Evolutionary conservation across 345 rosid genomes (phyloP), one percentile per base, ranked within the genome.

Genomic region (Trapa incisa): DNA sequence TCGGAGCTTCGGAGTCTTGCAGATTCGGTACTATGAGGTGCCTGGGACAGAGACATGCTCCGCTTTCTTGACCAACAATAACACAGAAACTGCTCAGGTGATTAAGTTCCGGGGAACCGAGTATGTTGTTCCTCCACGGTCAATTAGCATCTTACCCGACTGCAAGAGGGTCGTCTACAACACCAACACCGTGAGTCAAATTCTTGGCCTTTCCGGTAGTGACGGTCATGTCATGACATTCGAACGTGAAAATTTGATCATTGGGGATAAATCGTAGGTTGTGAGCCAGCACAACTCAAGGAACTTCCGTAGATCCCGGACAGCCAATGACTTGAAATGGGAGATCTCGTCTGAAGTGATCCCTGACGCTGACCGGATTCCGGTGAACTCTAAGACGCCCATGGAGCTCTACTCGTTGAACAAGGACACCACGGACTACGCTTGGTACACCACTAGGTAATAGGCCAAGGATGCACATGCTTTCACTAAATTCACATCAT

Each of bases 71-170:
- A 79, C 94, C 47, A 95, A 91, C 78, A 95, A 89, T 69, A 67
- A 76, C 81, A 85, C 87, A 2, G 69, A 64, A 71, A 17, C 12
- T 1, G 74, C 74, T 22, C 78, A 73, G 8, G 77, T 74, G 7
- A 69, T 82, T 5, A 72, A 52, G 32, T 95, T 95, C 78, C 81
- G 72, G 72, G 93, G 93, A 1, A 33, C 37, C 2, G 72, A 85
- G 3, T 84, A 78, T 71, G 39, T 67, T 72, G 67, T 92, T 17
- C 89, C 96, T 0, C 67, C 83, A 29, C 83, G 74, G 11, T 92
- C 98, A 66, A 89, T 89, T 43, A 91, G 97, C 77, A 74, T 91
- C 76, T 92, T 91, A 65, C 96, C 96, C 2, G 97, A 91, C 66
- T 91, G 97, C 85, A 81, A 83, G 82, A 91, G 81, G 2, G 87